Evolutionary conservation across 805 yeast species (phyloP), one percentile per base, ranked within the genome.

Genomic region (Grigorovia yakushimaensis): DNA sequence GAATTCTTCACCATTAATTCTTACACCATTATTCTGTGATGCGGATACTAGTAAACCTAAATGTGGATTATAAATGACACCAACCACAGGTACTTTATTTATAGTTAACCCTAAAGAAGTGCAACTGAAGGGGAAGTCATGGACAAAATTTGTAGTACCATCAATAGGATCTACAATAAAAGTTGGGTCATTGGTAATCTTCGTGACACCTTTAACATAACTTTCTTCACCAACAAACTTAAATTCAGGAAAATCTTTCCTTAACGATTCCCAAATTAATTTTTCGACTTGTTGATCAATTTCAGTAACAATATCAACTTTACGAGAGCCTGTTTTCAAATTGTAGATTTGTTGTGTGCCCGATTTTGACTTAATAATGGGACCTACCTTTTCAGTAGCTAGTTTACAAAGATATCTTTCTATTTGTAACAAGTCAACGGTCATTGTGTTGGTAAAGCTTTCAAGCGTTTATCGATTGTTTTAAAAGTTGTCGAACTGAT

Each of bases 91-190:
- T 48, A 57, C 64, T 47, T 68, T 68, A 49, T 69, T 56, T 13
- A 76, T 54, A 0, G 82, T 72, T 49, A 80, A 72, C 0, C 84
- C 85, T 27, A 80, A 58, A 1, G 85, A 80, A 36, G 79, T 79
- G 61, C 84, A 79, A 40, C 79, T 73, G 56, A 73, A 76, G 5
- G 84, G 85, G 63, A 76, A 80, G 43, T 70, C 71, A 58, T 80
- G 85, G 44, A 79, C 72, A 60, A 80, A 80, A 61, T 80, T 76
- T 5, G 83, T 78, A 0, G 85, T 80, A 9, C 84, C 84, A 54
- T 79, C 83, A 56, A 78, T 75, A 39, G 82, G 82, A 55, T 79
- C 84, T 17, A 80, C 81, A 47, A 80, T 73, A 57, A 80, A 80
- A 1, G 84, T 79, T 18, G 84, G 84, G 3, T 65, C 74, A 41